phyloP scores from a whole-genome alignment of 2,329 filamentous ascomycete genomes.

The Fonsecaea pedrosoi region DNA sequence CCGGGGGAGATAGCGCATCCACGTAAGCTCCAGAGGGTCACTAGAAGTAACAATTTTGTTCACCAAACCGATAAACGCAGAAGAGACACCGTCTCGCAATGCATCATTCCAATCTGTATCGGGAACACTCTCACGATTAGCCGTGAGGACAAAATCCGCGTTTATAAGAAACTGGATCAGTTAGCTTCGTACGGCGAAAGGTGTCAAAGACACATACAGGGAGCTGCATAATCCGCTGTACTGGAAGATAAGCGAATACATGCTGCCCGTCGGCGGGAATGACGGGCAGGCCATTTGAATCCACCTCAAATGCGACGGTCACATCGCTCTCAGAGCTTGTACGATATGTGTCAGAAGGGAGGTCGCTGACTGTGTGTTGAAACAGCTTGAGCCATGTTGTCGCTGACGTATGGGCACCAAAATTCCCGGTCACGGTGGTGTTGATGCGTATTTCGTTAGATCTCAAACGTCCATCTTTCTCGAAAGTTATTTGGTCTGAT shows the following conservation, averaged over 20 bases:
- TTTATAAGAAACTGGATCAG: constrained; percentile 25
- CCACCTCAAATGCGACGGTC: constrained; percentile 28
- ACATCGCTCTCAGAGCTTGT: constrained; percentile 8
- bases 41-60: constrained; percentile 4
- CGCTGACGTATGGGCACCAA: constrained; percentile 20
- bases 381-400: constrained; percentile 24
- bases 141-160: constrained; percentile 27
- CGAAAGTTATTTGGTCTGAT: constrained; percentile 22
- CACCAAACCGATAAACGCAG: constrained; percentile 14
- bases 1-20: constrained; percentile 29
- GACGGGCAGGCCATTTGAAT: constrained; percentile 14
- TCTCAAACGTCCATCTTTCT: constrained; percentile 15
- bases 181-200: constrained; percentile 1
- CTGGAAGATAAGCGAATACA: constrained; percentile 30
- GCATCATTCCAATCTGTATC: constrained; percentile 22
- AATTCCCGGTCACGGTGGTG: constrained; percentile 19
- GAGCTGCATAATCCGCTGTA: constrained; percentile 12
- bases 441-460: constrained; percentile 17
- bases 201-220: constrained; percentile 9
- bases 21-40: constrained; percentile 20
- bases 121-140: constrained; percentile 19
- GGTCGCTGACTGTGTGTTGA: constrained; percentile 10
- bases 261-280: constrained; percentile 21
- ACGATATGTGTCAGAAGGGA: constrained; percentile 18
- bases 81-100: constrained; percentile 10